phyloP scores from a whole-genome alignment of 2,329 filamentous ascomycete species.

The Phialophora macrospora region DNA sequence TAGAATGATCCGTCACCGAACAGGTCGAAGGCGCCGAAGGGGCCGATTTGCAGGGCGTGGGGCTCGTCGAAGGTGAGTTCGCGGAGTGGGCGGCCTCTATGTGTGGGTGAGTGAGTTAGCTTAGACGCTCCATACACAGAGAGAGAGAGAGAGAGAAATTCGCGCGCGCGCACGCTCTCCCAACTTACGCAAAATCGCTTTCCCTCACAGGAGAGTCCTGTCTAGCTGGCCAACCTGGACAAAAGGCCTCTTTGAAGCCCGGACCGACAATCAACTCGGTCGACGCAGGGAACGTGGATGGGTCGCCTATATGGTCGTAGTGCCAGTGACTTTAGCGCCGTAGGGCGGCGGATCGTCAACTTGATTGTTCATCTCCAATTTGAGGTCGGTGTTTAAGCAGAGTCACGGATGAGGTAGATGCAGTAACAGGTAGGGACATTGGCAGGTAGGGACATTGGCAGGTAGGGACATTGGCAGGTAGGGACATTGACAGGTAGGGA shows the following conservation, averaged over 20 bases:
- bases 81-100: slow-evolving; percentile 39
- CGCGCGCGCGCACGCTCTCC: no score
- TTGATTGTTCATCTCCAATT: neutral
- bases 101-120: slow-evolving; percentile 23
- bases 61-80: slow-evolving; percentile 41
- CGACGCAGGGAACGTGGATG: slow-evolving; percentile 51
- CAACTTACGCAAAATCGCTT: slow-evolving; percentile 42
- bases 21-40: slow-evolving; percentile 49
- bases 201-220: slow-evolving; percentile 45
- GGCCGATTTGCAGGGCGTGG: slow-evolving; percentile 39
- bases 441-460: no score
- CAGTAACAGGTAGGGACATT: no score
- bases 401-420: neutral
- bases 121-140: no score
- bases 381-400: neutral
- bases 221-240: slow-evolving; percentile 55
- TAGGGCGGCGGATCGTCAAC: slow-evolving; percentile 43
- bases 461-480: no score
- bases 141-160: no score
- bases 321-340: slow-evolving; percentile 39
- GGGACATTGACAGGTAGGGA: no score
- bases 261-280: slow-evolving; percentile 60
- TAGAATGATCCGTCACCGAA: slow-evolving; percentile 49
- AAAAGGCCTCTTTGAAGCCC: slow-evolving; percentile 53
- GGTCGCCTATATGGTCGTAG: slow-evolving; percentile 58